Evolutionary conservation across 257 asterid genomes (phyloP).

Genomic region (Ehretia macrophylla): DNA sequence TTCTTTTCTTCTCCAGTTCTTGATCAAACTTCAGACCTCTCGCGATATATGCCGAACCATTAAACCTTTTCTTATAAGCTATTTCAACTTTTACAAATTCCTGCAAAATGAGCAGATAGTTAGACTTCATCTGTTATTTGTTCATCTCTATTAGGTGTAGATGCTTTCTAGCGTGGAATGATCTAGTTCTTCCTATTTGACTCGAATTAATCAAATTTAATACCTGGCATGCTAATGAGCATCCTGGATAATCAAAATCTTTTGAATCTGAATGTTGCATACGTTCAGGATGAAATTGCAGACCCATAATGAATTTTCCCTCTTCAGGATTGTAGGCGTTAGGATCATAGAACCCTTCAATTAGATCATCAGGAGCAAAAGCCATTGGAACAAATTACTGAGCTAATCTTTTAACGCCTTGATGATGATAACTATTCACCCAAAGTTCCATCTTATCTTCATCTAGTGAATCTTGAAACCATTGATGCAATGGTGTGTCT

Average conservation of each 20-base stretch:
- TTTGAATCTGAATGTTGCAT: constrained; percentile 57
- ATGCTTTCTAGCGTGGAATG: too few species aligned
- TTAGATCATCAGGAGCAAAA: constrained; percentile 74
- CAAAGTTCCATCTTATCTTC: constrained; percentile 41
- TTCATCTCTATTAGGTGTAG: too few species aligned
- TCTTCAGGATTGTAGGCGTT: constrained; percentile 74
- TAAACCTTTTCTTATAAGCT: constrained; percentile 57
- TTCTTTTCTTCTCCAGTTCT: constrained; percentile 46
- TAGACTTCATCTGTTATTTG: too few species aligned
- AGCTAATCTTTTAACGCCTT: constrained; percentile 79
- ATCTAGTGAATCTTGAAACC: constrained; percentile 65
- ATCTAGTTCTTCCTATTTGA: too few species aligned
- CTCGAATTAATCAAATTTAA: too few species aligned
- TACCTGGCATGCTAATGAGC: constrained; percentile 67
- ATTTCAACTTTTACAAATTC: constrained; percentile 63
- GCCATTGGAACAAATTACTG: constrained; percentile 86
- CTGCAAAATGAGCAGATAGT: constrained; percentile 17
- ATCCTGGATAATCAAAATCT: constrained; percentile 81
- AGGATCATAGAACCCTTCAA: constrained; percentile 87
- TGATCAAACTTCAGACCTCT: constrained; percentile 23
- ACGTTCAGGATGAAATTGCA: constrained; percentile 91
- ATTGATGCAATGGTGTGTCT: constrained; percentile 59
- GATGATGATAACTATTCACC: constrained; percentile 93
- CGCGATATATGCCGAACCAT: constrained; percentile 20
- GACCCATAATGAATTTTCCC: constrained; percentile 91